Evolutionary conservation across 2,329 filamentous ascomycete species (phyloP).

Genomic region (Pyrenochaeta sp.): DNA sequence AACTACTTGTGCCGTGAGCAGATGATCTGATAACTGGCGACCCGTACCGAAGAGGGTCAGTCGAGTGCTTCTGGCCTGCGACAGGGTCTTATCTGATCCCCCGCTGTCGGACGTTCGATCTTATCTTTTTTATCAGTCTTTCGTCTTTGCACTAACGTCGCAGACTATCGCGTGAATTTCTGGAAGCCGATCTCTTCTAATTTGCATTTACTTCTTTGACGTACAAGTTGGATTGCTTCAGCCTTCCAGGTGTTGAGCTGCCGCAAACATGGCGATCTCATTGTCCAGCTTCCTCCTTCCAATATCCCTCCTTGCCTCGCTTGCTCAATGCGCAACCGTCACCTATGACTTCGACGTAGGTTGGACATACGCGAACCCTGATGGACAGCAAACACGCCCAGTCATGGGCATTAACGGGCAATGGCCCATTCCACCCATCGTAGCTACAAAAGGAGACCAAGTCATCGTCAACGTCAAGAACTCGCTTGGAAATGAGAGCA

Average conservation of each 20-base stretch:
- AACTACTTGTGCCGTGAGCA: slow-evolving; percentile 7
- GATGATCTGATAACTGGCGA: slow-evolving; percentile 36
- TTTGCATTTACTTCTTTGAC: slow-evolving; percentile 1
- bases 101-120: slow-evolving; percentile 22
- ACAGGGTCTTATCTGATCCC: slow-evolving; percentile 33
- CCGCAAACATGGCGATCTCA: slow-evolving; percentile 54
- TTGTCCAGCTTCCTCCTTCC: slow-evolving; percentile 54
- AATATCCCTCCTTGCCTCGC: slow-evolving; percentile 35
- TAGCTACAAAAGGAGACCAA: slow-evolving; percentile 77
- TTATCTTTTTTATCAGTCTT: slow-evolving; percentile 35
- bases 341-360: slow-evolving; percentile 62
- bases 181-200: slow-evolving; percentile 2
- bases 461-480: slow-evolving; percentile 76
- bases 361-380: slow-evolving; percentile 65
- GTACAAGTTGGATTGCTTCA: slow-evolving; percentile 14
- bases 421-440: slow-evolving; percentile 77
- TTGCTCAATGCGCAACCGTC: slow-evolving; percentile 45
- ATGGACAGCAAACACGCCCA: slow-evolving; percentile 59
- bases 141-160: slow-evolving; percentile 1
- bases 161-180: not conserved
- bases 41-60: slow-evolving; percentile 6
- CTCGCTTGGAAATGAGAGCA: slow-evolving; percentile 68
- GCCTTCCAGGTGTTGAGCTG: not conserved
- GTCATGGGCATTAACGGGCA: slow-evolving; percentile 76
- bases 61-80: slow-evolving; percentile 2